Percentiles rank a stretch among this genome's conserved stretches.
Conservation (phyloP, 2,329 filamentous ascomycete species). For the Eutypa lata region DNA sequence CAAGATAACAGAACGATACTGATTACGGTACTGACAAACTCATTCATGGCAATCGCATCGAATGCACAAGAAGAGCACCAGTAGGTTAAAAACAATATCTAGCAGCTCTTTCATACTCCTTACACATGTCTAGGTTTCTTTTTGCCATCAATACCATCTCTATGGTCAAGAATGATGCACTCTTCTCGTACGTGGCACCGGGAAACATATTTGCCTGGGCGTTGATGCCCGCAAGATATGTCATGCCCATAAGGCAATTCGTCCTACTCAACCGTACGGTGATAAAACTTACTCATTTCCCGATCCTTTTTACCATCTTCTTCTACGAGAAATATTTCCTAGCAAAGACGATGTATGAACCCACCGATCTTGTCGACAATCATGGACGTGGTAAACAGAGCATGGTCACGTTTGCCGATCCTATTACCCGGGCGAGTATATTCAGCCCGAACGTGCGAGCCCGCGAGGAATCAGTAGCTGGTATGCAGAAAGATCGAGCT, state of each 20-base stretch:
- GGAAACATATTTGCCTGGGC: conserved; percentile 91
- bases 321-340: conserved; percentile 81
- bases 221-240: conserved; percentile 76
- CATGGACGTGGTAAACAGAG: conserved; percentile 49
- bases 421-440: conserved; percentile 53
- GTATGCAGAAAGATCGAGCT: conserved; percentile 84
- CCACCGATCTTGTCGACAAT: conserved; percentile 80
- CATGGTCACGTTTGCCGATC: conserved; percentile 56
- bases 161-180: conserved; percentile 95
- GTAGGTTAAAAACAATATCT: conserved; percentile 32
- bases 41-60: conserved; percentile 90
- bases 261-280: conserved; percentile 84
- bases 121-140: conserved; percentile 56
- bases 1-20: conserved; percentile 66
- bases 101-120: not conserved
- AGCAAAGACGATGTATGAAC: conserved; percentile 72
- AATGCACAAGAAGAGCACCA: conserved; percentile 91
- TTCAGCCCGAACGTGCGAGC: conserved; percentile 73
- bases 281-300: conserved; percentile 89
- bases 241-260: conserved; percentile 76
- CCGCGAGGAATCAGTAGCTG: conserved; percentile 82
- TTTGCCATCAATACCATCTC: conserved; percentile 97
- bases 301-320: conserved; percentile 82
- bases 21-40: conserved; percentile 94
- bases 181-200: conserved; percentile 91